phyloP scores from a whole-genome alignment of 2,329 filamentous ascomycete genomes.

The Daldinia eschscholtzii region DNA sequence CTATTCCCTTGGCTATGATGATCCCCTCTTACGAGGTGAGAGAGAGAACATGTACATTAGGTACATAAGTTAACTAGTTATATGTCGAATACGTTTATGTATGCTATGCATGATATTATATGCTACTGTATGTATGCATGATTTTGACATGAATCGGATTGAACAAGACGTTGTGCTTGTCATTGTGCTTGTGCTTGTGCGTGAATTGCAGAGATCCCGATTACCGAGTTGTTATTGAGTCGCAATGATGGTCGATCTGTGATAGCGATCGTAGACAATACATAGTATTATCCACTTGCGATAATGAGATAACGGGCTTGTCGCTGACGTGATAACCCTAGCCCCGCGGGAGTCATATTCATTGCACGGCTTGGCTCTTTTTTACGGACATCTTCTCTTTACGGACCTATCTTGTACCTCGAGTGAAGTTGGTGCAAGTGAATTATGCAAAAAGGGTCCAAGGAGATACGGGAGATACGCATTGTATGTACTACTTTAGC shows the following conservation, averaged over 20 bases:
- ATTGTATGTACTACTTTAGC: not conserved
- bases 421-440: not conserved
- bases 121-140: not conserved
- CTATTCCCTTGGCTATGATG: constrained; percentile 27
- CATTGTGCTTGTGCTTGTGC: not conserved
- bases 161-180: constrained; percentile 1
- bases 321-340: constrained; percentile 37
- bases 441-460: constrained; percentile 29
- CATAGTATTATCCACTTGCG: constrained; percentile 9
- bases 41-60: not conserved
- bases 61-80: not conserved
- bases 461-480: constrained; percentile 14
- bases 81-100: not conserved
- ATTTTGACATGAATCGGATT: constrained; percentile 6
- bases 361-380: constrained; percentile 10
- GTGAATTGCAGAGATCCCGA: not conserved
- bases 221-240: constrained; percentile 7
- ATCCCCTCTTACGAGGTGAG: not conserved
- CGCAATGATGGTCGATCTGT: not conserved
- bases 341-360: not conserved
- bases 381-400: constrained; percentile 4
- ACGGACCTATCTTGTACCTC: not conserved
- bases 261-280: constrained; percentile 9
- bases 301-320: constrained; percentile 23
- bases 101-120: not conserved